Base-by-base conservation (phyloP, 164 flowering plant species). In the Houttuynia cordata region DNA sequence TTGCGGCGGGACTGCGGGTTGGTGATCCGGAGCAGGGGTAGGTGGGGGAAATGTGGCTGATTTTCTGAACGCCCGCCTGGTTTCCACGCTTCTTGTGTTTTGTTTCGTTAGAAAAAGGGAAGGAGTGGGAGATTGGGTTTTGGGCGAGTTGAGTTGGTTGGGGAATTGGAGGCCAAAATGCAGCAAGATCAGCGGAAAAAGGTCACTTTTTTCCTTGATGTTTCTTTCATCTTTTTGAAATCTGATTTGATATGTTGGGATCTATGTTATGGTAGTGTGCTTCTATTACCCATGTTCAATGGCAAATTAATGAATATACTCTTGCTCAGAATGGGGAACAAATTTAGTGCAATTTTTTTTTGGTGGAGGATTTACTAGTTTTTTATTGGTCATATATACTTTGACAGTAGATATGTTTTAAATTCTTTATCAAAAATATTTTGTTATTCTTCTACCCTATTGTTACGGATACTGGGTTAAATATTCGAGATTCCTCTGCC, bases 41-140 rank as follows among this genome's bases (percentile, higher is more conserved):
- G 88, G 50, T 87, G 95, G 88, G 95, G 90, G 56, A 83, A 84
- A 80, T 87, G 95, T 67, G 91, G 95, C 61, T 87, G 75, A 84
- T 59, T 68, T 62, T 15, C 23, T 52, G 55, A 52, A 19, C 55
- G 14, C 20, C 15, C 12, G 22, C 21, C 62, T 30, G 37, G 6
- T 30, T 30, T 30, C 37, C 20, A 7, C 24, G 24, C 10, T 51
- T 52, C 37, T 30, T 30, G 37, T 42, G 30, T 7, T 14, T 10
- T 47, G 58, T 51, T 8, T n/a, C 17, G 10, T 56, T 24, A 13
- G 24, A 10, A 6, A 4, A n/a, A n/a, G n/a, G n/a, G 58, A 24
- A 56, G 14, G 58, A 21, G 17, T 10, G 39, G 24, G 8, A n/a
- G n/a, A 25, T 24, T 21, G 17, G 12, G 24, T 20, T 19, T 23